These are phyloP conservation scores for Atalantia buxifolia DNA, from an alignment of 345 rosid genomes.

Conservation along the genomic window DNA sequence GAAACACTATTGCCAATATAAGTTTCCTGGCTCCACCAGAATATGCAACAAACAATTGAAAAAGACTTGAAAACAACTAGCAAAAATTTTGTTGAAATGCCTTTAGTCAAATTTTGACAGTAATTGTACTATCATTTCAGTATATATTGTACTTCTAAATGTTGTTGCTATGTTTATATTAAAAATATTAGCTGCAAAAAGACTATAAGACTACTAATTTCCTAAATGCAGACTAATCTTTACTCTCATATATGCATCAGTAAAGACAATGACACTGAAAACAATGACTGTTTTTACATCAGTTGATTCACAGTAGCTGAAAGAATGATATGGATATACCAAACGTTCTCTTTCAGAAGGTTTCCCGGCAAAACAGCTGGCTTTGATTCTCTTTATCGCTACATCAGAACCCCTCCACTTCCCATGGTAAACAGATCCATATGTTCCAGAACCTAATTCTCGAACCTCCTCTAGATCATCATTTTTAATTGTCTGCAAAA, in stretches of 20 bases:
- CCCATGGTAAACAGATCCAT: slow-evolving; percentile 97
- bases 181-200: background rate
- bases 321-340: slow-evolving; percentile 29
- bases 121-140: background rate
- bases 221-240: background rate
- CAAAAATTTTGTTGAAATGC: background rate
- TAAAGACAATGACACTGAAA: background rate
- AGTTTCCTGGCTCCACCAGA: background rate
- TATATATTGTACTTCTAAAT: background rate
- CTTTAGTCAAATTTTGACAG: background rate
- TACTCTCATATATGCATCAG: background rate
- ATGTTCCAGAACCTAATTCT: slow-evolving; percentile 90
- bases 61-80: background rate
- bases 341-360: slow-evolving; percentile 93
- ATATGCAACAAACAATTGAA: background rate
- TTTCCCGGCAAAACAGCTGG: slow-evolving; percentile 98
- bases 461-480: slow-evolving; percentile 97
- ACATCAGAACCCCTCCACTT: slow-evolving; percentile 99
- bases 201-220: background rate
- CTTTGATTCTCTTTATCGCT: slow-evolving; percentile 96
- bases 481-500: slow-evolving; percentile 68
- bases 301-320: background rate
- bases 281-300: background rate
- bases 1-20: background rate
- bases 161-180: background rate